Conservation (phyloP, 73 alveolate species). For the Symbiodinium natans region DNA sequence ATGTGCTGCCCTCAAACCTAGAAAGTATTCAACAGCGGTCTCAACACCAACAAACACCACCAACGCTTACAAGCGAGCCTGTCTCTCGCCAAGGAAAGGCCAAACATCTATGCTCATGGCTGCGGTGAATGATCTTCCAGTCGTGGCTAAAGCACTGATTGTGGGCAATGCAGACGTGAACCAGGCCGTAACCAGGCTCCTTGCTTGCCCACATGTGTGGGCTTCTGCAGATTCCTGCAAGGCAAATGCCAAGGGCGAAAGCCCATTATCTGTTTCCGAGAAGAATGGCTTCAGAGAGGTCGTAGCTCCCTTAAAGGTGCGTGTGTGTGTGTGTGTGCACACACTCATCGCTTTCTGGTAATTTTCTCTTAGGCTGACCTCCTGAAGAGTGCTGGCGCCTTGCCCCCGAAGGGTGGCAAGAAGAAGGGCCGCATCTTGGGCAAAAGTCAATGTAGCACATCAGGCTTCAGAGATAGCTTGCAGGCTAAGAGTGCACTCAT, state of each 20-base stretch:
- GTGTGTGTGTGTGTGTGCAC: no score
- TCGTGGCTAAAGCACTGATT: constrained; percentile 51
- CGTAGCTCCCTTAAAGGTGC: not conserved
- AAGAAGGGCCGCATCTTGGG: constrained; percentile 54
- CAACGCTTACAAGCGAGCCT: no score
- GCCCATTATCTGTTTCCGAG: constrained; percentile 50
- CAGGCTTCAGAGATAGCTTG: no score
- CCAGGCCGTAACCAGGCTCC: not conserved
- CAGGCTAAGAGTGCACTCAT: no score
- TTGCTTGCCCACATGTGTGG: not conserved
- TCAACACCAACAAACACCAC: no score
- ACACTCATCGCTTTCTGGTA: not conserved
- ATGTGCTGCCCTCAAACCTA: not conserved
- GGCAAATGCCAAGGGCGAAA: constrained; percentile 84
- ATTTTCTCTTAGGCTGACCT: constrained; percentile 33
- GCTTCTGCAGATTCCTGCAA: not conserved
- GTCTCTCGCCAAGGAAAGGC: constrained; percentile 16
- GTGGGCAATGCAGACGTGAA: constrained; percentile 67
- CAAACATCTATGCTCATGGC: constrained; percentile 87
- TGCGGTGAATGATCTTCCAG: constrained; percentile 21
- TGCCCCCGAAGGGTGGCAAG: constrained; percentile 74
- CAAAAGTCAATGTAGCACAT: no score
- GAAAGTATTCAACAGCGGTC: no score
- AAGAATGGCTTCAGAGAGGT: constrained; percentile 78
- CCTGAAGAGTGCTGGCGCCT: constrained; percentile 75